These are phyloP conservation scores for Vitis hybrid DNA, from an alignment of 177 flowering plant species.

Conservation along the genomic window DNA sequence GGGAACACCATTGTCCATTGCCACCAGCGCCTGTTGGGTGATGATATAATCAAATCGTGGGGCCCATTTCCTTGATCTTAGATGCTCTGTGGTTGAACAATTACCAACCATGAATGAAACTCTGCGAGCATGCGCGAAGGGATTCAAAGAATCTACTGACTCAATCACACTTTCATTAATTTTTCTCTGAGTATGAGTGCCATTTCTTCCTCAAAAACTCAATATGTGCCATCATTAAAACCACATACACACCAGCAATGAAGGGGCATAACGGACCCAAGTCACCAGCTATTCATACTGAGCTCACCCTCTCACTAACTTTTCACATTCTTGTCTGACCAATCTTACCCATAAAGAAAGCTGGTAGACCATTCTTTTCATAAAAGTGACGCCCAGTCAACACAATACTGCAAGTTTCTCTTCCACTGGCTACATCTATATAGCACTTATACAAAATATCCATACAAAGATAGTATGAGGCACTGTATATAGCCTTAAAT, in stretches of 20 bases:
- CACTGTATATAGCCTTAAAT: constrained; percentile 87
- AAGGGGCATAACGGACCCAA: constrained; percentile 82
- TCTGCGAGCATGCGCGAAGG: constrained; percentile 98
- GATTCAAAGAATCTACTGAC: constrained; percentile 87
- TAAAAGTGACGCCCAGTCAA: constrained; percentile 93
- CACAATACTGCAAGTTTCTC: constrained; percentile 90
- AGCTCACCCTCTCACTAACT: constrained; percentile 83
- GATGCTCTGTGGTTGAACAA: constrained; percentile 85
- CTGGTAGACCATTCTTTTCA: constrained; percentile 92
- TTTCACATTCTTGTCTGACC: constrained; percentile 98
- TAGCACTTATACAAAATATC: constrained; percentile 90
- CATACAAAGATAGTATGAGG: constrained; percentile 92
- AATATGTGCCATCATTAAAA: constrained; percentile 99
- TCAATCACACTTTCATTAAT: constrained; percentile 95
- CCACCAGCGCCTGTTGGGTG: constrained; percentile 82
- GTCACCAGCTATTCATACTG: constrained; percentile 75
- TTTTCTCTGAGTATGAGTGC: constrained; percentile 61
- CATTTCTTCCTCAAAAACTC: constrained; percentile 87
- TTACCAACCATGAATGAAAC: constrained; percentile 97
- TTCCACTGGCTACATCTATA: constrained; percentile 92
- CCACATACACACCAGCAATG: constrained; percentile 93
- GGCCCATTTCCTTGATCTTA: constrained; percentile 98
- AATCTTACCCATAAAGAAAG: constrained; percentile 95
- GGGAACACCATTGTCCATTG: constrained; percentile 64
- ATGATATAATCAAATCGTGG: constrained; percentile 90